These are phyloP conservation scores for Huntiella savannae DNA, from an alignment of 2,329 filamentous ascomycete genomes.

Conservation along the genomic window DNA sequence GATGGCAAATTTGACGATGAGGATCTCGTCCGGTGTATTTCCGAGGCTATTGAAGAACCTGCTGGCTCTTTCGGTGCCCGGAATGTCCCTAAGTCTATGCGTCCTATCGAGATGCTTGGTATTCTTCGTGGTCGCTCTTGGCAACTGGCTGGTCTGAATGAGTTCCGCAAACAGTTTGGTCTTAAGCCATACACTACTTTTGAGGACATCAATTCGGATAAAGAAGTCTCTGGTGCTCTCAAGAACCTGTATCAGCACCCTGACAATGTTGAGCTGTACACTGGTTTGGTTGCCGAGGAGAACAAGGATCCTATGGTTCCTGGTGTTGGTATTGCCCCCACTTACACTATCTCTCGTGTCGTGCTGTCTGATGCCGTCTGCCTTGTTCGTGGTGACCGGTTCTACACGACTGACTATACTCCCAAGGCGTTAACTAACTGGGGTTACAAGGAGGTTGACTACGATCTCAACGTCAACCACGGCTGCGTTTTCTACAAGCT, in stretches of 20 bases:
- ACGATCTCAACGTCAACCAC: slow-evolving; percentile 55
- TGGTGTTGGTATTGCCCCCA: slow-evolving; percentile 56
- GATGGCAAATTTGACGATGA: slow-evolving; percentile 59
- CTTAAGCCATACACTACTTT: slow-evolving; percentile 59
- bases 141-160: slow-evolving; percentile 63
- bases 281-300: slow-evolving; percentile 58
- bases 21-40: slow-evolving; percentile 52
- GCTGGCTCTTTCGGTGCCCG: slow-evolving; percentile 55
- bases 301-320: slow-evolving; percentile 55
- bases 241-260: slow-evolving; percentile 56
- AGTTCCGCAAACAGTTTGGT: slow-evolving; percentile 68
- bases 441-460: slow-evolving; percentile 59
- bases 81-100: slow-evolving; percentile 55
- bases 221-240: slow-evolving; percentile 45
- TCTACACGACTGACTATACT: slow-evolving; percentile 63
- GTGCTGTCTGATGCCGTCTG: slow-evolving; percentile 61
- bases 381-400: slow-evolving; percentile 59
- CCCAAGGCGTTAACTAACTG: slow-evolving; percentile 62
- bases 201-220: slow-evolving; percentile 68
- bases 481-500: slow-evolving; percentile 76
- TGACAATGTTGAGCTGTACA: slow-evolving; percentile 64
- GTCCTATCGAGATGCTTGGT: slow-evolving; percentile 59
- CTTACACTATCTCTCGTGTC: slow-evolving; percentile 58
- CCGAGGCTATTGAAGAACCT: slow-evolving; percentile 54
- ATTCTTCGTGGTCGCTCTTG: slow-evolving; percentile 61